A percentile compares a stretch with the other conserved stretches of the same genome.
Conservation (phyloP, 2,329 filamentous ascomycete species). For the Arthroderma sp. region DNA sequence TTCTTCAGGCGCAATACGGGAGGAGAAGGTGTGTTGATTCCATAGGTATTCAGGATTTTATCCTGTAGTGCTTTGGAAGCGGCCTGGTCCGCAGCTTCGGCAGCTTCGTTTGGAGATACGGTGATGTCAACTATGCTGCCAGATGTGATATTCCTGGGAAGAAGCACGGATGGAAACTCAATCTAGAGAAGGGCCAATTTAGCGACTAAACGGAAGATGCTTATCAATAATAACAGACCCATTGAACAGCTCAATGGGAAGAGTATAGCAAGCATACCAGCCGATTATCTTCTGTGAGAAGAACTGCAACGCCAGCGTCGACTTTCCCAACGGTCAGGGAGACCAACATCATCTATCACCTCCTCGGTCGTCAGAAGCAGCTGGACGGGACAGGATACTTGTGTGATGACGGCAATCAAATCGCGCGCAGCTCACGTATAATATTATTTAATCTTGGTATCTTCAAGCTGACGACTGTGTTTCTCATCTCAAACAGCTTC, state of each 20-base stretch:
- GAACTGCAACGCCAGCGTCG: conserved; percentile 93
- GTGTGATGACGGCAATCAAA: not conserved
- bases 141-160: conserved; percentile 87
- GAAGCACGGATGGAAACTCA: conserved; percentile 94
- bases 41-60: conserved; percentile 77
- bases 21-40: conserved; percentile 60
- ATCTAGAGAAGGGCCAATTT: conserved; percentile 49
- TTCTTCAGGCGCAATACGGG: conserved; percentile 85
- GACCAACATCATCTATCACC: conserved; percentile 71
- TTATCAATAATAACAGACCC: not conserved
- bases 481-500: not conserved
- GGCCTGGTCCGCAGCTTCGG: conserved; percentile 62
- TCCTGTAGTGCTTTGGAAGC: conserved; percentile 78
- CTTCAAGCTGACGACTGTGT: not conserved
- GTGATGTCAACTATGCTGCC: conserved; percentile 98
- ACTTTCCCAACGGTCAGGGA: conserved; percentile 98
- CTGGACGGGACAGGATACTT: not conserved
- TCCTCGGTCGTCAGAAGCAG: conserved; percentile 84
- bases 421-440: not conserved
- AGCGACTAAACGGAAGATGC: not conserved
- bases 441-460: not conserved
- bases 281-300: conserved; percentile 92
- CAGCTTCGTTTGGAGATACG: conserved; percentile 70
- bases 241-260: not conserved
- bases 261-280: conserved; percentile 49